Evolutionary conservation across 352 stramenopile species (phyloP).

Genomic region (Globisporangium paddicum): DNA sequence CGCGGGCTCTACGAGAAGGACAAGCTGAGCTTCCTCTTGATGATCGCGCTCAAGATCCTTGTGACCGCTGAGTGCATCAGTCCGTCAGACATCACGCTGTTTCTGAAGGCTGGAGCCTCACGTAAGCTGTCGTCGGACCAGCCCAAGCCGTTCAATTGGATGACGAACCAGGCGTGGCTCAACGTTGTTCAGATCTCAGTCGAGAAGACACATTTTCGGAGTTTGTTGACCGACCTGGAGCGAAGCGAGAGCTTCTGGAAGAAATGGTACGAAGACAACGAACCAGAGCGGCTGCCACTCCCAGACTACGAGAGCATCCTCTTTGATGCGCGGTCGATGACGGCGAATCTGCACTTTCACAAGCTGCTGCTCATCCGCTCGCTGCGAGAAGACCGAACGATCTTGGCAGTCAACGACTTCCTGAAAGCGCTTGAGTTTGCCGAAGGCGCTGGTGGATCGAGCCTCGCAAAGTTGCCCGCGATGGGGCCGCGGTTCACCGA

Average conservation of each 20-base stretch:
- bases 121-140: constrained; percentile 59
- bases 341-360: constrained; percentile 64
- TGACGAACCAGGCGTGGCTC: constrained; percentile 57
- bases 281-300: constrained; percentile 51
- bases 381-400: constrained; percentile 70
- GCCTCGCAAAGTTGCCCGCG: constrained; percentile 39
- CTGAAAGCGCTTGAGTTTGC: constrained; percentile 58
- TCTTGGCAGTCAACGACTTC: constrained; percentile 64
- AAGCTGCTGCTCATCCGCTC: constrained; percentile 60
- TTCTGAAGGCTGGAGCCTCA: constrained; percentile 67
- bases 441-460: constrained; percentile 29
- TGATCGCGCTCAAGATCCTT: constrained; percentile 74
- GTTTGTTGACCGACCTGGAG: constrained; percentile 58
- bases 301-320: constrained; percentile 67
- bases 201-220: constrained; percentile 63
- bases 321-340: constrained; percentile 60
- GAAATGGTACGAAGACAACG: constrained; percentile 80
- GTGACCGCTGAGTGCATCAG: constrained; percentile 54
- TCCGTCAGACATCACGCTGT: constrained; percentile 52
- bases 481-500: constrained; percentile 63
- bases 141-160: constrained; percentile 69
- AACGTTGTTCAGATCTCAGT: constrained; percentile 67
- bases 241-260: constrained; percentile 65
- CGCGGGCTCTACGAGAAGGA: constrained; percentile 73
- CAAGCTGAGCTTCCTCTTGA: constrained; percentile 70